Conservation (phyloP, 768 basidiomycete genomes). For the Pilatotrama ljubarskyi region DNA sequence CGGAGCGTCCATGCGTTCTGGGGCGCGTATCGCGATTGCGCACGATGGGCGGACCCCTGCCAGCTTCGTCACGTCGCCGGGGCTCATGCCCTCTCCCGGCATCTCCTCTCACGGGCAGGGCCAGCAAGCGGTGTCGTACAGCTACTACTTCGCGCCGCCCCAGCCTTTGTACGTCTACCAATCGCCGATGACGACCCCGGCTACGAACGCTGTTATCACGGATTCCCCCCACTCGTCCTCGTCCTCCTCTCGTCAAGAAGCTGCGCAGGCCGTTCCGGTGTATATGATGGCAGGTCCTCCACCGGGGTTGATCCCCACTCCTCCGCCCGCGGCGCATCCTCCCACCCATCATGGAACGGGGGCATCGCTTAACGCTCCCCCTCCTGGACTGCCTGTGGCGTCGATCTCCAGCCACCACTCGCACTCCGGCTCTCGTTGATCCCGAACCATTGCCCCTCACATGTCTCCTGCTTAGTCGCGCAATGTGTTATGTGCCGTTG, state of each 20-base stretch:
- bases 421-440: neutral
- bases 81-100: conserved; percentile 20
- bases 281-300: conserved; percentile 26
- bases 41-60: conserved; percentile 12
- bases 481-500: neutral
- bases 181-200: conserved; percentile 16
- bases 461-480: neutral
- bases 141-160: conserved; percentile 25
- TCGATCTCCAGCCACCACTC: conserved; percentile 3
- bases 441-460: neutral
- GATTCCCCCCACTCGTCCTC: neutral
- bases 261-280: conserved; percentile 23
- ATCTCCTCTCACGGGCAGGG: conserved; percentile 26
- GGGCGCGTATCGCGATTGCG: conserved; percentile 2
- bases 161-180: conserved; percentile 26
- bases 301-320: conserved; percentile 16
- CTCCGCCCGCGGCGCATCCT: conserved; percentile 8
- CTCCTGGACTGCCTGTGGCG: conserved; percentile 1
- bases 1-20: conserved; percentile 4
- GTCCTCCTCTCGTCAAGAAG: neutral
- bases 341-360: neutral
- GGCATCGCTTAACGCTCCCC: conserved; percentile 3
- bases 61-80: conserved; percentile 21
- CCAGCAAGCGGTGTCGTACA: conserved; percentile 24
- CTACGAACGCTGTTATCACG: neutral